phyloP scores from a whole-genome alignment of 495 filamentous ascomycete genomes.

The Glarea lozoyensis region DNA sequence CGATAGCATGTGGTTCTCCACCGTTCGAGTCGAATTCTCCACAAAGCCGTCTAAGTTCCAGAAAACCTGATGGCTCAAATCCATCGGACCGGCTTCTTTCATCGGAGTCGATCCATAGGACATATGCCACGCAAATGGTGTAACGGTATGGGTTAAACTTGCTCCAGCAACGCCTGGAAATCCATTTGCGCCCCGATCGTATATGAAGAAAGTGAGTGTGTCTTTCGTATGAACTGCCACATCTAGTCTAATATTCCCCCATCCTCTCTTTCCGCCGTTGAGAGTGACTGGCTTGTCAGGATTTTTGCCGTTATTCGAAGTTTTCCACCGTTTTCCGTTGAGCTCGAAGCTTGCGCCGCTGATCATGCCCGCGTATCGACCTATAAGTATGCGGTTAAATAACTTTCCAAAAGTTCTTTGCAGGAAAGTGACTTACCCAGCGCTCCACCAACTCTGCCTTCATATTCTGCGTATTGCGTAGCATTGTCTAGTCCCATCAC shows the following conservation, averaged over 20 bases:
- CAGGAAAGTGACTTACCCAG: too few relatives aligned
- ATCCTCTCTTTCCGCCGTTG: neutral
- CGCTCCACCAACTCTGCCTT: too few relatives aligned
- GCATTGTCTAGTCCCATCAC: conserved; percentile 72
- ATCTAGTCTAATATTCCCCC: neutral
- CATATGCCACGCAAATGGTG: neutral
- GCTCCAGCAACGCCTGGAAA: neutral
- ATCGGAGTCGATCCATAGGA: neutral
- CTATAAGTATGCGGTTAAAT: too few relatives aligned
- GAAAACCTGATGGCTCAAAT: neutral
- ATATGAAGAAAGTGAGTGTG: conserved; percentile 1
- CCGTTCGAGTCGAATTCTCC: neutral
- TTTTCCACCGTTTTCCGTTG: neutral
- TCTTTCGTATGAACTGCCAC: neutral
- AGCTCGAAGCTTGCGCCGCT: neutral
- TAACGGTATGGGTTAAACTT: neutral
- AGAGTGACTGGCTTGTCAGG: too few relatives aligned
- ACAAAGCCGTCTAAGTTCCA: neutral
- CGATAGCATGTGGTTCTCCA: neutral
- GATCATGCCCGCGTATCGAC: neutral
- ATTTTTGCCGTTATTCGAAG: neutral
- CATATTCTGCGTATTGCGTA: conserved; percentile 42
- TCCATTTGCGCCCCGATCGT: neutral
- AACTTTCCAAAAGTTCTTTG: too few relatives aligned
- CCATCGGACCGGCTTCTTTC: neutral